Percentiles rank a stretch among this genome's conserved stretches.
Conservation (phyloP, 495 filamentous ascomycete species). For the Penicillium angulare region DNA sequence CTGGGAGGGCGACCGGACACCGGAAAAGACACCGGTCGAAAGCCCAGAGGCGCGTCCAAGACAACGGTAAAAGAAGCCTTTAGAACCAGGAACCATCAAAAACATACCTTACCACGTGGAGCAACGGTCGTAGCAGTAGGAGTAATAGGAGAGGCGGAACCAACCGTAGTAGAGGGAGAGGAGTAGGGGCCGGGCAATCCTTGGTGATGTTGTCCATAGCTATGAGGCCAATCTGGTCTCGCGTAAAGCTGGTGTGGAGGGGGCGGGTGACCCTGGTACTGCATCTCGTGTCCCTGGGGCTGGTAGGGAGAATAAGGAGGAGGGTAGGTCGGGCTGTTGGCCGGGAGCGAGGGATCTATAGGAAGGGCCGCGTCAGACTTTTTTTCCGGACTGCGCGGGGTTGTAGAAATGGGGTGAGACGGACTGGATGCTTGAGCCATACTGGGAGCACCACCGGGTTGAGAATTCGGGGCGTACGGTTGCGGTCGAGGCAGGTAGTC, state of each 20-base stretch:
- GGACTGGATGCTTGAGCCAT: slow-evolving; percentile 99
- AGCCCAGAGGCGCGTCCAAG: slow-evolving; percentile 28
- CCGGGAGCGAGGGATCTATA: slow-evolving; percentile 98
- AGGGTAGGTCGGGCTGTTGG: slow-evolving; percentile 87
- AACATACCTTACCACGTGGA: slow-evolving; percentile 72
- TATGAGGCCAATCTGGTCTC: slow-evolving; percentile 79
- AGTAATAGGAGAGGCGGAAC: slow-evolving; percentile 55
- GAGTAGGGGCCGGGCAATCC: slow-evolving; percentile 62
- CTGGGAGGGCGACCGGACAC: slow-evolving; percentile 16
- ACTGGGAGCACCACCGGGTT: slow-evolving; percentile 74
- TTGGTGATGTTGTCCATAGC: slow-evolving; percentile 64
- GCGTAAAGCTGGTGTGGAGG: slow-evolving; percentile 68
- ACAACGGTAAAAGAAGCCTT: slow-evolving; percentile 34
- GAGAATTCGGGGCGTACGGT: slow-evolving; percentile 70
- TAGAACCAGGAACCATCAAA: slow-evolving; percentile 39
- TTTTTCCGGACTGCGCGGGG: slow-evolving; percentile 62
- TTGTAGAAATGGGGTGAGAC: slow-evolving; percentile 77
- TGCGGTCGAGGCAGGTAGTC: slow-evolving; percentile 68
- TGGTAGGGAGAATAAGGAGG: slow-evolving; percentile 84
- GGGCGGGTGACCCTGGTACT: slow-evolving; percentile 56
- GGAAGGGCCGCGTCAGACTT: slow-evolving; percentile 95
- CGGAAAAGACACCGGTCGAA: slow-evolving; percentile 5
- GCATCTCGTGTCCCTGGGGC: slow-evolving; percentile 78
- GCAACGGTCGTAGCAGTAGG: slow-evolving; percentile 56
- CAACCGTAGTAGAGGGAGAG: slow-evolving; percentile 59